Evolutionary conservation across 495 filamentous ascomycete species (phyloP).

Genomic region (Letharia lupina): DNA sequence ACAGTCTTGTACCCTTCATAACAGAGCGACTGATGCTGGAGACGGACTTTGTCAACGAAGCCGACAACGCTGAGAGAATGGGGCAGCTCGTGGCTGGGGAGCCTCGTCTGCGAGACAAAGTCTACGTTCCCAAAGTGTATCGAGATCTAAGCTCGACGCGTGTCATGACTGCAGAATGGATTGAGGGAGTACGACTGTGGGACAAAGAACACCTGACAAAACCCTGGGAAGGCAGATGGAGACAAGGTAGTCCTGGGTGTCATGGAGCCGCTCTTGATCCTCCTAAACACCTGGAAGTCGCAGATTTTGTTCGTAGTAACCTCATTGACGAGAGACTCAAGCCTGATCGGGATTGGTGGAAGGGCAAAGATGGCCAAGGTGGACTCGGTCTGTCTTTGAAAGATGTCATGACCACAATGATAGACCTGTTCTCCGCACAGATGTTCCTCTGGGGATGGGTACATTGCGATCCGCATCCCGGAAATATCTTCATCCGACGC

Average conservation of each 20-base stretch:
- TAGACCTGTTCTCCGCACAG: conserved; percentile 88
- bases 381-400: conserved; percentile 75
- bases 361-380: conserved; percentile 56
- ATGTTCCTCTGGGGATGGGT: conserved; percentile 95
- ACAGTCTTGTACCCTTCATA: conserved; percentile 81
- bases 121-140: conserved; percentile 83
- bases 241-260: conserved; percentile 66
- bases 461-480: conserved; percentile 93
- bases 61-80: conserved; percentile 80
- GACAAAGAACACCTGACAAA: conserved; percentile 69
- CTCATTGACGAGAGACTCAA: conserved; percentile 52
- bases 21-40: conserved; percentile 79
- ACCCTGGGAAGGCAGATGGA: conserved; percentile 68
- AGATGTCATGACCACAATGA: conserved; percentile 90
- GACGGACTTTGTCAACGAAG: conserved; percentile 90
- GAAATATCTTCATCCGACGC: conserved; percentile 91
- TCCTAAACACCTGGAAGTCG: conserved; percentile 33
- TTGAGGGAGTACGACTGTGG: conserved; percentile 87
- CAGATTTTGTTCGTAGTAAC: conserved; percentile 36
- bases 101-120: conserved; percentile 62
- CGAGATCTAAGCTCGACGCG: conserved; percentile 72
- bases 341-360: conserved; percentile 72
- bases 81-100: conserved; percentile 66
- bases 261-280: conserved; percentile 57
- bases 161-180: conserved; percentile 94